These are phyloP conservation scores for Aspergillus aculeatus DNA, from an alignment of 2,329 filamentous ascomycete genomes.

Conservation along the genomic window DNA sequence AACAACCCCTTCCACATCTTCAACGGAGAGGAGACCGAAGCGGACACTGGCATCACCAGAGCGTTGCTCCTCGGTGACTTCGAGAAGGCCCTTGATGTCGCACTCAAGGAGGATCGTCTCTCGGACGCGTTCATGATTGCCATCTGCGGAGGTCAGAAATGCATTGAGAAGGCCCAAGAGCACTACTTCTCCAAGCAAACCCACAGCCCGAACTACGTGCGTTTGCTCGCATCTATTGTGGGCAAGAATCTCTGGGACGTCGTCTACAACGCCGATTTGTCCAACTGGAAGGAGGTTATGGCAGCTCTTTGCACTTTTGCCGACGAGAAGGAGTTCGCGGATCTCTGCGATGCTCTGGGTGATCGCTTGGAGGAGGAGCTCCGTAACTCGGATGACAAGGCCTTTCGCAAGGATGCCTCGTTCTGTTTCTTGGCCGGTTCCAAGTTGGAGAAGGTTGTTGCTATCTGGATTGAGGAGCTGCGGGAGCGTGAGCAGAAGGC, in stretches of 20 bases:
- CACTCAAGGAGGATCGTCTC: conserved; percentile 81
- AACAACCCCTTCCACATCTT: conserved; percentile 93
- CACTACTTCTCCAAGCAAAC: conserved; percentile 83
- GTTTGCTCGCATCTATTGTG: conserved; percentile 85
- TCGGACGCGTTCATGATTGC: conserved; percentile 98
- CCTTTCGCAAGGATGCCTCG: conserved; percentile 77
- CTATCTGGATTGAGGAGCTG: conserved; percentile 89
- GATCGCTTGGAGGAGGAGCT: conserved; percentile 78
- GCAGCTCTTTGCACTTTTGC: conserved; percentile 94
- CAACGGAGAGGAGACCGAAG: conserved; percentile 74
- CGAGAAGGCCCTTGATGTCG: conserved; percentile 82
- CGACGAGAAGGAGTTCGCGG: conserved; percentile 83
- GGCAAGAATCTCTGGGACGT: conserved; percentile 98
- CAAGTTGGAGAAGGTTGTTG: conserved; percentile 94
- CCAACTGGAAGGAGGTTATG: conserved; percentile 97
- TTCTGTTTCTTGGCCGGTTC: conserved; percentile 96
- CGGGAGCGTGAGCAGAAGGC: conserved; percentile 77
- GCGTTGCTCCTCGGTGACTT: conserved; percentile 90
- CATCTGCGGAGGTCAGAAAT: conserved; percentile 89
- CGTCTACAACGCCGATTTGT: conserved; percentile 90
- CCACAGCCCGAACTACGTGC: conserved; percentile 84
- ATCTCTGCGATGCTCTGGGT: conserved; percentile 91
- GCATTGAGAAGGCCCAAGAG: conserved; percentile 89
- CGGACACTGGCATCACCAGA: conserved; percentile 83
- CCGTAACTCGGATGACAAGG: conserved; percentile 54